Evolutionary conservation across 768 basidiomycete genomes (phyloP), one percentile per base, ranked within the genome.

Genomic region (Chalciporus piperatus): DNA sequence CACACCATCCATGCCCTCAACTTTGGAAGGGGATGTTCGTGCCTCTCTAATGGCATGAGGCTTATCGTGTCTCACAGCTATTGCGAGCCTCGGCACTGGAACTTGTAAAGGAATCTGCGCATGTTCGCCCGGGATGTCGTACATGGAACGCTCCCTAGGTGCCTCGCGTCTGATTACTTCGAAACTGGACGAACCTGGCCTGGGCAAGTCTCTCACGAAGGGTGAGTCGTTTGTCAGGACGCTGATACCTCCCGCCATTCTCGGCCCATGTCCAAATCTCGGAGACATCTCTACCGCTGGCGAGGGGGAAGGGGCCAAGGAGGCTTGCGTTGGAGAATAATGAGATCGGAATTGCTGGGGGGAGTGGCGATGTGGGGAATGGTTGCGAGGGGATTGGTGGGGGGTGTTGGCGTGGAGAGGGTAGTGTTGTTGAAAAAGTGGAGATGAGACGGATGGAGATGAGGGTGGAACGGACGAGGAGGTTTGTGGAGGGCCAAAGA

Each of bases 231-330:
- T 48, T 40, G 60, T 57, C 38, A 63, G 52, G 3, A 66, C 45
- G 25, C 60, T 39, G 33, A 68, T 56, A 17, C 66, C 66, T 2
- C 66, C 66, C 6, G 63, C 63, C 65, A 63, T 66, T 47, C 49
- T 68, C 38, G 63, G 63, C 25, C 59, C 63, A 25, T 54, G 23
- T 12, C 51, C 48, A 47, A 56, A 61, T 4, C 56, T 56, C 0
- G 65, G 63, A 22, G 62, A 55, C 56, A 61, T 51, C 46, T 47
- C 50, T 23, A 45, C 3, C 16, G 50, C 16, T 39, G n/a, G 11
- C 28, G 57, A 55, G 19, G 44, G 11, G 17, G 42, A n/a, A 19
- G 22, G 23, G 10, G 46, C 30, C 23, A 39, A 37, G 19, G 19
- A 2, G 11, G 51, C 3, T 11, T 47, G 62, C 11, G 28, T 22